Percentiles rank a stretch among this genome's conserved stretches.
phyloP scores from a whole-genome alignment of 768 basidiomycete species.

The Bullera alba region DNA sequence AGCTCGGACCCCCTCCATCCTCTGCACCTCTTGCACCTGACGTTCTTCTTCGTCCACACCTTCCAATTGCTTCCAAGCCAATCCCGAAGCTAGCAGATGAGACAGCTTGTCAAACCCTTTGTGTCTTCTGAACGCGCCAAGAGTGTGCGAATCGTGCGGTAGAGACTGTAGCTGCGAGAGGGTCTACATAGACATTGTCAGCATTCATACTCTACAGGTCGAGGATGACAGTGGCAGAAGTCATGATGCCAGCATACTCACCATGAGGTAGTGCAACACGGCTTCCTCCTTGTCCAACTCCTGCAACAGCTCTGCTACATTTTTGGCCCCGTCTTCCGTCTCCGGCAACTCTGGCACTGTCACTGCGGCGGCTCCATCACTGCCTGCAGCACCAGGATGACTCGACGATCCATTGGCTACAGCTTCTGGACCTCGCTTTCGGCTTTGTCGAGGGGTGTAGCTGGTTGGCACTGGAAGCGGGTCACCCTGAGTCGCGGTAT shows the following conservation, averaged over 20 bases:
- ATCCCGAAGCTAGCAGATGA: slow-evolving; percentile 6
- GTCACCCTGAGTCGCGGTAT: not conserved
- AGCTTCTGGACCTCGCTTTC: not conserved
- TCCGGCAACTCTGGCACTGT: slow-evolving; percentile 11
- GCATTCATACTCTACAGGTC: not conserved
- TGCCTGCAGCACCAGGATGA: not conserved
- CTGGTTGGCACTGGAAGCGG: not conserved
- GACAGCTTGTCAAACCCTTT: slow-evolving; percentile 19
- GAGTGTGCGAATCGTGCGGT: slow-evolving; percentile 10
- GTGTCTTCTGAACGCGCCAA: slow-evolving; percentile 29
- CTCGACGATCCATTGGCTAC: not conserved
- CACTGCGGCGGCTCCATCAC: slow-evolving; percentile 1
- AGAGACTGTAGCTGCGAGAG: slow-evolving; percentile 25
- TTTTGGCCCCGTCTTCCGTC: slow-evolving; percentile 16
- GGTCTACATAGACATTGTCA: slow-evolving; percentile 6
- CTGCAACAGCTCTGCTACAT: slow-evolving; percentile 20
- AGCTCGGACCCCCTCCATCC: slow-evolving; percentile 31
- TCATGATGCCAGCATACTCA: slow-evolving; percentile 4
- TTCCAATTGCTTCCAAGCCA: slow-evolving; percentile 10
- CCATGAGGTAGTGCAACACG: slow-evolving; percentile 31
- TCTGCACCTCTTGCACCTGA: slow-evolving; percentile 34
- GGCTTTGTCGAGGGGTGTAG: not conserved
- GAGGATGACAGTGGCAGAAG: not conserved
- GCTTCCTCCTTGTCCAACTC: slow-evolving; percentile 13
- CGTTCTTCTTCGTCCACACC: slow-evolving; percentile 15